Evolutionary conservation across 2,329 filamentous ascomycete genomes (phyloP), one percentile per base, ranked within the genome.

Genomic region (Pseudogymnoascus sp.): DNA sequence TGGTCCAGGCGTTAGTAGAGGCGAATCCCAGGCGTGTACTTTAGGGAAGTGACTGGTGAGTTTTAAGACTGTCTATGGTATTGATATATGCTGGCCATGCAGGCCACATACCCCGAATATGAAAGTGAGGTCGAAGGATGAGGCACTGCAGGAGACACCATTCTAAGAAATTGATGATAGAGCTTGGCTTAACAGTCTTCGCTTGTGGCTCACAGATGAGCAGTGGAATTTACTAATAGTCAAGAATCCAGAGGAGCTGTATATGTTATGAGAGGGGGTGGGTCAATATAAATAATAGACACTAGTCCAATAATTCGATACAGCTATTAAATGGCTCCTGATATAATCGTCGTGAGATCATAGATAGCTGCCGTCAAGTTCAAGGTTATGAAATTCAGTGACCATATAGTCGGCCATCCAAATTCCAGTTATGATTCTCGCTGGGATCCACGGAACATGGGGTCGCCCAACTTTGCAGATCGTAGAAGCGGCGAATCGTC

Each of bases 21-120:
- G 71, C 72, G 1, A 75, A 76, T 50, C 71, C 72, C 7, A 61
- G 65, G n/a, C 70, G 67, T 3, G 63, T 76, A 5, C 37, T 76
- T 1, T 77, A 73, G 73, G 74, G 74, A 3, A 77, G 75, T 65
- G 75, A 76, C 53, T 77, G 71, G 72, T 71, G 63, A 84, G 70
- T 64, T 80, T 74, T 33, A 10, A 33, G 31, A 33, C 31, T 33
- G 6, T 33, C 31, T 33, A 33, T 33, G 31, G 31, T 33, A 33
- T 33, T 33, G 31, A 33, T 10, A 33, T 33, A 33, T 33, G 31
- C 31, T 33, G 7, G 10, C 31, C 6, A 33, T 33, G 31, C 7
- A 33, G 31, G 31, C 62, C 62, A 12, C 62, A 63, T 63, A 63
- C 62, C 6, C 62, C 47, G 7, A 56, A 59, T 16, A 59, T 59